These are phyloP conservation scores for Pleurostoma richardsiae DNA, from an alignment of 2,329 filamentous ascomycete species.

Conservation along the genomic window DNA sequence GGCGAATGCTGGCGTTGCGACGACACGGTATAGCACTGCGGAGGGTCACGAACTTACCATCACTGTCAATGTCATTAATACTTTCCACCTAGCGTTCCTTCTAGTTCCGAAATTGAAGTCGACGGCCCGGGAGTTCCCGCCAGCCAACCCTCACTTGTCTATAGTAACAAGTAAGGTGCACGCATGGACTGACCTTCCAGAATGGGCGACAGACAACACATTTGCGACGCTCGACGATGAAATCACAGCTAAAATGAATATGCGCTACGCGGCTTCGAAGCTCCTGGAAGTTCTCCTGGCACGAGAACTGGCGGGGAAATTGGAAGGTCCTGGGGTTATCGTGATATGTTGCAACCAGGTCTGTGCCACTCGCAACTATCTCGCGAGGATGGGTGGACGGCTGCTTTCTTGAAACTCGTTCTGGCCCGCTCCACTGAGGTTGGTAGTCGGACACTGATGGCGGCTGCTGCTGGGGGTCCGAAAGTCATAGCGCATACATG, in stretches of 20 bases:
- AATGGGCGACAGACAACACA: too few relatives aligned
- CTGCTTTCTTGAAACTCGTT: slow-evolving; percentile 13
- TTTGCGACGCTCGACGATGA: too few relatives aligned
- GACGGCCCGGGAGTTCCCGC: slow-evolving; percentile 8
- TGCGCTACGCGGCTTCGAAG: too few relatives aligned
- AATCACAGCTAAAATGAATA: too few relatives aligned
- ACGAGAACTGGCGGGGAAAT: too few relatives aligned
- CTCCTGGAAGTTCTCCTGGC: too few relatives aligned
- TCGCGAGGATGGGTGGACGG: slow-evolving; percentile 1
- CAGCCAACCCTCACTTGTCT: too few relatives aligned
- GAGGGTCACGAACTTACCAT: slow-evolving; percentile 45
- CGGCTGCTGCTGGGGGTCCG: slow-evolving; percentile 27
- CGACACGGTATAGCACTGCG: slow-evolving; percentile 22
- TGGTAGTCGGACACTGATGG: slow-evolving; percentile 38
- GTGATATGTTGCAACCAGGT: slow-evolving; percentile 33
- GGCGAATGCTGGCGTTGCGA: slow-evolving; percentile 36
- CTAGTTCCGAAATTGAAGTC: slow-evolving; percentile 39
- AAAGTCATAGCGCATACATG: slow-evolving; percentile 42
- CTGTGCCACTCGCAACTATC: slow-evolving; percentile 28
- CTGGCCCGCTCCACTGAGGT: slow-evolving; percentile 38
- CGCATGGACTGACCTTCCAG: too few relatives aligned
- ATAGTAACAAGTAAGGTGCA: too few relatives aligned
- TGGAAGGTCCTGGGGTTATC: too few relatives aligned
- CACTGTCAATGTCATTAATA: slow-evolving; percentile 19
- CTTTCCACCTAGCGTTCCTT: slow-evolving; percentile 37